A percentile compares a stretch with the other conserved stretches of the same genome.
Evolutionary conservation across 306 rosid genomes (phyloP).

Genomic region (Ormosia semicastrata): DNA sequence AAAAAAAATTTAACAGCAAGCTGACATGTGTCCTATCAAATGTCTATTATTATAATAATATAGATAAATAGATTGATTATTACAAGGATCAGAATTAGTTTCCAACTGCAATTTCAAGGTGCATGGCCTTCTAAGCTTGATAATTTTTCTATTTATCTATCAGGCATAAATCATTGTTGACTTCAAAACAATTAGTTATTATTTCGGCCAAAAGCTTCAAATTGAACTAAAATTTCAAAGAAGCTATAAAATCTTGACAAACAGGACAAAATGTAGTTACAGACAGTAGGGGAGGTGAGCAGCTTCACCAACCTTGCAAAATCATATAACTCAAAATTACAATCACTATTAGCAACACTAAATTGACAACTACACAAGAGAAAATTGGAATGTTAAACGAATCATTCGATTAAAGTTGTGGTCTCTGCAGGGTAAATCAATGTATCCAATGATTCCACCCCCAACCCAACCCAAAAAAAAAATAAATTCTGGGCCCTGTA

Average conservation of each 20-base stretch:
- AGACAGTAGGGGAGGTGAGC: background rate
- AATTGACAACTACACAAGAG: background rate
- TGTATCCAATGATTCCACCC: background rate
- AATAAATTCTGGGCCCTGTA: background rate
- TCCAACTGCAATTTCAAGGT: background rate
- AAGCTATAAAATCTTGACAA: background rate
- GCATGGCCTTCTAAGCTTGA: background rate
- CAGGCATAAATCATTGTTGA: background rate
- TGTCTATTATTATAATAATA: too few species aligned
- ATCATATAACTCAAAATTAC: background rate
- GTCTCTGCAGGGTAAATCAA: background rate
- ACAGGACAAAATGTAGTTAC: background rate
- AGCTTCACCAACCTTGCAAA: background rate
- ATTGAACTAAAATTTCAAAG: background rate
- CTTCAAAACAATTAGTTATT: background rate
- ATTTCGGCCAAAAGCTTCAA: background rate
- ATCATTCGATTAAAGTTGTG: background rate
- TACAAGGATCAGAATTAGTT: background rate
- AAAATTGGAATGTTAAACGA: background rate
- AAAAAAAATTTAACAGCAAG: too few species aligned
- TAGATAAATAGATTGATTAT: too few species aligned
- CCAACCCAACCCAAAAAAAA: background rate
- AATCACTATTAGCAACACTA: background rate
- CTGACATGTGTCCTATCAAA: too few species aligned
- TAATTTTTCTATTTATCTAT: background rate